phyloP scores from a whole-genome alignment of 2,329 filamentous ascomycete species.

The Meredithiella fracta region DNA sequence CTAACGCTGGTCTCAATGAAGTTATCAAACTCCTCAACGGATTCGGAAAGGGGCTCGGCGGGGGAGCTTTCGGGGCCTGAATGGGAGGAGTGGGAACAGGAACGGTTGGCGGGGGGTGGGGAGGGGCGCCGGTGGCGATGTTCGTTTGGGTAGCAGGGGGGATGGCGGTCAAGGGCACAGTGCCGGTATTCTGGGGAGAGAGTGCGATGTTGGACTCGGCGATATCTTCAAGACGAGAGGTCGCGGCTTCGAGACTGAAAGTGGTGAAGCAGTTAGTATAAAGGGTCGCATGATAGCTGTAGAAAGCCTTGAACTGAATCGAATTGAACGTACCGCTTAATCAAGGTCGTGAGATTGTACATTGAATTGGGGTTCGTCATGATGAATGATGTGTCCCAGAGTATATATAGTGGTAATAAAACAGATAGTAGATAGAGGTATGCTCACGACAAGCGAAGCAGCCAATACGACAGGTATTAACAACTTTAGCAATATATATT shows the following conservation, averaged over 20 bases:
- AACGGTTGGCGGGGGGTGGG: slow-evolving; percentile 16
- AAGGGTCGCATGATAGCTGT: not conserved
- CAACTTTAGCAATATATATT: too few relatives aligned
- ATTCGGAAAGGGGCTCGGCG: slow-evolving; percentile 49
- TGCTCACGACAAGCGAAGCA: too few relatives aligned
- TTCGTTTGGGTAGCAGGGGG: not conserved
- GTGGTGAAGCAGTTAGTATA: not conserved
- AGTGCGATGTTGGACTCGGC: slow-evolving; percentile 56
- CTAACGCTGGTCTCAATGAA: slow-evolving; percentile 59
- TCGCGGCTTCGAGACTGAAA: slow-evolving; percentile 83
- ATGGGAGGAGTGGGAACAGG: slow-evolving; percentile 12
- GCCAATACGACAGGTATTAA: too few relatives aligned
- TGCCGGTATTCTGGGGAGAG: slow-evolving; percentile 30
- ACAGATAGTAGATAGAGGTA: too few relatives aligned
- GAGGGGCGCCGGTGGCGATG: not conserved
- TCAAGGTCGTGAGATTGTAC: slow-evolving; percentile 92
- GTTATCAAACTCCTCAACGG: slow-evolving; percentile 75
- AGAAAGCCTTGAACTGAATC: not conserved
- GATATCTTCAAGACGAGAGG: slow-evolving; percentile 89
- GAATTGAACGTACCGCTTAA: slow-evolving; percentile 68
- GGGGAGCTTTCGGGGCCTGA: slow-evolving; percentile 21
- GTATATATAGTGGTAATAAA: not conserved
- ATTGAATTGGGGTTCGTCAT: slow-evolving; percentile 72
- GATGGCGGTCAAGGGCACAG: slow-evolving; percentile 17
- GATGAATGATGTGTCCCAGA: slow-evolving; percentile 15